Percentiles rank a stretch among this genome's conserved stretches.
phyloP scores from a whole-genome alignment of 1,284 basidiomycete genomes.

The Psilocybe mexicana region DNA sequence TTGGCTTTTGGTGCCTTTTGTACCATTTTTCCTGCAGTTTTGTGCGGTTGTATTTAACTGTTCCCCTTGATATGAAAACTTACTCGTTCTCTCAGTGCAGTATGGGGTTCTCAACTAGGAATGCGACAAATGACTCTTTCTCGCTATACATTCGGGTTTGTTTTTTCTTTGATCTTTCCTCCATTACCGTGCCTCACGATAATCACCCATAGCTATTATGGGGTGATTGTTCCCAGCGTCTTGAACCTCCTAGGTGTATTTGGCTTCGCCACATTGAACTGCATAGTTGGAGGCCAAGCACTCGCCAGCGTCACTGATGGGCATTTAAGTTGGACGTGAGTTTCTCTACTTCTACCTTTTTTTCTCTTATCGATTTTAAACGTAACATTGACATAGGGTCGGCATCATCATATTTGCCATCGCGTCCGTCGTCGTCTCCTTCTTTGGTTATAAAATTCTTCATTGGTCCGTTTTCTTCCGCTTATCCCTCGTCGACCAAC shows the following conservation, averaged over 20 bases:
- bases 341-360: not conserved
- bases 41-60: constrained; percentile 27
- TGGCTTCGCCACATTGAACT: constrained; percentile 76
- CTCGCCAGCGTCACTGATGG: constrained; percentile 69
- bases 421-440: constrained; percentile 78
- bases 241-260: constrained; percentile 63
- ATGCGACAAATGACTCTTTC: constrained; percentile 85
- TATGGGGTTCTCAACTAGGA: constrained; percentile 81
- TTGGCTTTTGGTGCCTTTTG: constrained; percentile 68
- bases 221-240: constrained; percentile 61
- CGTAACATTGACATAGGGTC: constrained; percentile 45
- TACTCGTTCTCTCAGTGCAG: constrained; percentile 28
- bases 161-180: constrained; percentile 8
- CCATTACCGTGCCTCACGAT: not conserved
- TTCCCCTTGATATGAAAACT: not conserved
- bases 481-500: not conserved
- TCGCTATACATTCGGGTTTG: constrained; percentile 67
- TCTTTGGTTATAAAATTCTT: constrained; percentile 76
- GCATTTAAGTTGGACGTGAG: constrained; percentile 65
- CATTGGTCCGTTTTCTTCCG: constrained; percentile 44
- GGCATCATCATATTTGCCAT: constrained; percentile 86
- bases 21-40: constrained; percentile 36
- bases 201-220: constrained; percentile 52
- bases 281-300: constrained; percentile 78
- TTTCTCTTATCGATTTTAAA: not conserved